phyloP scores from a whole-genome alignment of 2,329 filamentous ascomycete genomes.

The Pestalotiopsis sp. region DNA sequence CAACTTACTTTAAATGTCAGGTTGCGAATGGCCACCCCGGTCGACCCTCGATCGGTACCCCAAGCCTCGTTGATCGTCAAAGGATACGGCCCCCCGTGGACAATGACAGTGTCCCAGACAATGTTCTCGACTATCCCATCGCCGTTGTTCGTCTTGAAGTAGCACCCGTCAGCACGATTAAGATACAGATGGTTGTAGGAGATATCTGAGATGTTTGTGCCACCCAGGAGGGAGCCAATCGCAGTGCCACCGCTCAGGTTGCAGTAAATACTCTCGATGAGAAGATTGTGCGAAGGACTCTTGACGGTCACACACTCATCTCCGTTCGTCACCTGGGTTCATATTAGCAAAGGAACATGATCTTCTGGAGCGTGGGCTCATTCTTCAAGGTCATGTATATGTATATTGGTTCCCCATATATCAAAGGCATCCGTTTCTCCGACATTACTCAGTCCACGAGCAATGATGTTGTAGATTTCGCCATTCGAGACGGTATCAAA shows the following conservation, averaged over 20 bases:
- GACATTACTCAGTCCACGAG: slow-evolving; percentile 47
- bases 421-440: slow-evolving; percentile 60
- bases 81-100: slow-evolving; percentile 59
- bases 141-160: slow-evolving; percentile 62
- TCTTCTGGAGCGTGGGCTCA: slow-evolving; percentile 6
- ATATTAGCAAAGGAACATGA: background rate
- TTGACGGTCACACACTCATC: slow-evolving; percentile 14
- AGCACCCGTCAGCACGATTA: background rate
- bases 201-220: slow-evolving; percentile 25
- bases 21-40: slow-evolving; percentile 54
- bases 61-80: slow-evolving; percentile 58
- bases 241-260: slow-evolving; percentile 58
- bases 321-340: slow-evolving; percentile 51
- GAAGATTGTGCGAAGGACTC: slow-evolving; percentile 50
- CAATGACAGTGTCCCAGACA: slow-evolving; percentile 60
- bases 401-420: slow-evolving; percentile 56
- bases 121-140: slow-evolving; percentile 52
- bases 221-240: slow-evolving; percentile 51
- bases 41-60: slow-evolving; percentile 44
- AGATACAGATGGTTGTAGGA: background rate
- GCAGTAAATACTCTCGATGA: slow-evolving; percentile 59
- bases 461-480: slow-evolving; percentile 57
- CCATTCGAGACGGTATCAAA: slow-evolving; percentile 32
- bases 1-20: slow-evolving; percentile 41
- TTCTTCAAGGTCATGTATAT: slow-evolving; percentile 59